Conservation (phyloP, 208 protist genomes). For the Trypanosoma boissoni region DNA sequence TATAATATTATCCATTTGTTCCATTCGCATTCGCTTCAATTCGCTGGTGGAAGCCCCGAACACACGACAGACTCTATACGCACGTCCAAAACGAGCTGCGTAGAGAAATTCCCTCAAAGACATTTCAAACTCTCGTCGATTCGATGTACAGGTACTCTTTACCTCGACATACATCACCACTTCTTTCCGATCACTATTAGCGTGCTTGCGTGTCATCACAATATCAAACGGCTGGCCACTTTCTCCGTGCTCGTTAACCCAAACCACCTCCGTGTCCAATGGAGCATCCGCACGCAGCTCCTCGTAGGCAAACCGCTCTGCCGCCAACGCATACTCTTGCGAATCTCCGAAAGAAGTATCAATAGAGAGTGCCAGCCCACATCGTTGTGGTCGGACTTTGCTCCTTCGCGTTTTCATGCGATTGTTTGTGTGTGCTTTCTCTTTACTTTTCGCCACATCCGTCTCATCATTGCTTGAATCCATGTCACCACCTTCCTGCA, state of each 20-base stretch:
- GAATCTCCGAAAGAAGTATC: no score
- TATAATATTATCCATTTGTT: conserved; percentile 56
- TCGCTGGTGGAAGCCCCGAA: conserved; percentile 60
- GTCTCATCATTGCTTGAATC: background rate
- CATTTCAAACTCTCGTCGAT: conserved; percentile 74
- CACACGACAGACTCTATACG: conserved; percentile 76
- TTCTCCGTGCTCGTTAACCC: conserved; percentile 72
- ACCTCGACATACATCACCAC: conserved; percentile 77
- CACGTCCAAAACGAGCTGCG: conserved; percentile 64
- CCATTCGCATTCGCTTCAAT: conserved; percentile 42
- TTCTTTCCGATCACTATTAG: conserved; percentile 4
- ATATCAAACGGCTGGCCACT: conserved; percentile 77
- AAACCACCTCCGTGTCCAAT: conserved; percentile 48
- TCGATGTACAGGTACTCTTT: conserved; percentile 65
- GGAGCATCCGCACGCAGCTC: conserved; percentile 41
- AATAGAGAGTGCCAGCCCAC: conserved; percentile 1
- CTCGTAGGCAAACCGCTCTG: conserved; percentile 70
- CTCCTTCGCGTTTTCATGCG: background rate
- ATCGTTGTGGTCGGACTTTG: conserved; percentile 1
- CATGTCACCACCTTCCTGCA: background rate
- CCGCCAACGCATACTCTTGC: conserved; percentile 51
- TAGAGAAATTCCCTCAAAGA: conserved; percentile 75
- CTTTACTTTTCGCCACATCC: background rate
- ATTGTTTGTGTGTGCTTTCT: background rate
- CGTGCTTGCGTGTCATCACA: conserved; percentile 34